Evolutionary conservation across 805 yeast genomes (phyloP).

Genomic region (Yamadazyma scolyti): DNA sequence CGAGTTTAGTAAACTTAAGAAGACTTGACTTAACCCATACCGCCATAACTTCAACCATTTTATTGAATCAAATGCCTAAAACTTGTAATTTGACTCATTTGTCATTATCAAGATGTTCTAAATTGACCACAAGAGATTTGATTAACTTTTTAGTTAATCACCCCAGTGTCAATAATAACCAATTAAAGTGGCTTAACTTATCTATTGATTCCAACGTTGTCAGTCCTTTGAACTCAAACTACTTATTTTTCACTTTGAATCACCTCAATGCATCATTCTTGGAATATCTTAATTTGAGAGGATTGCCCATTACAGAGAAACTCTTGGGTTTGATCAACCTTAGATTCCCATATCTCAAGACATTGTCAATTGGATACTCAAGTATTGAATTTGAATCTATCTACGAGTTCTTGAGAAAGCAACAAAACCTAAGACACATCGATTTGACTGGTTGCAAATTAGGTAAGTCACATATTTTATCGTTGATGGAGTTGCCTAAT

Average conservation of each 20-base stretch:
- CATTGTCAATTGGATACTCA: conserved; percentile 41
- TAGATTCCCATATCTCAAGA: conserved; percentile 37
- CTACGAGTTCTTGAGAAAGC: conserved; percentile 26
- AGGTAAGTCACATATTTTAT: conserved; percentile 50
- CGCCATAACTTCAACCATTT: conserved; percentile 60
- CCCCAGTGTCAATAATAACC: conserved; percentile 51
- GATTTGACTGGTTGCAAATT: conserved; percentile 65
- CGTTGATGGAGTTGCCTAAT: conserved; percentile 25
- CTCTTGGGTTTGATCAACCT: conserved; percentile 35
- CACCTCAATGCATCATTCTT: conserved; percentile 43
- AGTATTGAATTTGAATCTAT: conserved; percentile 35
- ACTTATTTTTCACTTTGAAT: conserved; percentile 41
- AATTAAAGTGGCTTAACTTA: conserved; percentile 63
- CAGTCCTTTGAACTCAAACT: conserved; percentile 51
- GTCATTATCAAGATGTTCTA: conserved; percentile 54
- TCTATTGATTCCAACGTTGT: conserved; percentile 63
- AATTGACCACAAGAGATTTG: conserved; percentile 68
- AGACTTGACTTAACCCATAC: conserved; percentile 82
- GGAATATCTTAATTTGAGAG: conserved; percentile 58
- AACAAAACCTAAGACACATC: conserved; percentile 44
- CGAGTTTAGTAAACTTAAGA: conserved; percentile 52
- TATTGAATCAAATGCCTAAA: conserved; percentile 49
- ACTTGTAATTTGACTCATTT: conserved; percentile 68
- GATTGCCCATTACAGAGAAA: conserved; percentile 50
- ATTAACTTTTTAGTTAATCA: conserved; percentile 68